Conservation (phyloP, 176 grass and related monocot genomes). For the Triticum urartu region DNA sequence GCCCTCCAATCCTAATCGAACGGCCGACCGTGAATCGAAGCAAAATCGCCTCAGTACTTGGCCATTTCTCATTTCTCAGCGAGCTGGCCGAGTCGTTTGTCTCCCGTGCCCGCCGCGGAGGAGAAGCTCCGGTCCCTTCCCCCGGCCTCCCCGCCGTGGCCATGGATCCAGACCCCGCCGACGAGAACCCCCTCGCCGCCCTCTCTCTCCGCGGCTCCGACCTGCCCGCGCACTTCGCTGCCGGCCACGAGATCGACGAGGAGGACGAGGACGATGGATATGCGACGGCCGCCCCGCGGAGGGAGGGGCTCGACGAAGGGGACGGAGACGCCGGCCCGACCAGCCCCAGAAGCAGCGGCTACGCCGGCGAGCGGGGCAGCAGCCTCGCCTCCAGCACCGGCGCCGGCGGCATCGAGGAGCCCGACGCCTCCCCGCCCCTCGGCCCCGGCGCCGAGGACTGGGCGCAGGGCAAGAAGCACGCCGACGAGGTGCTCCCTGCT, state of each 20-base stretch:
- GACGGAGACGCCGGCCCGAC: constrained; percentile 34
- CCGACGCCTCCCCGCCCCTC: background rate
- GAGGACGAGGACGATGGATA: constrained; percentile 40
- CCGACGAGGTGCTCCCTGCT: no score
- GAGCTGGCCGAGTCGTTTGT: no score
- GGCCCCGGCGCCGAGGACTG: no score
- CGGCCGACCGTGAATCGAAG: no score
- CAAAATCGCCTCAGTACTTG: no score
- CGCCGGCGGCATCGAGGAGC: constrained; percentile 52
- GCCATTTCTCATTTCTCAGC: no score
- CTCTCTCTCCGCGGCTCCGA: constrained; percentile 44
- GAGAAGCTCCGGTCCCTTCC: no score
- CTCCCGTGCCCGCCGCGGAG: no score
- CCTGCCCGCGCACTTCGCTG: constrained; percentile 59
- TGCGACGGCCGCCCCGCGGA: constrained; percentile 34
- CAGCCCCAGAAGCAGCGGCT: constrained; percentile 86
- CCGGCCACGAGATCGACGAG: constrained; percentile 29
- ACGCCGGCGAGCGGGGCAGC: constrained; percentile 84
- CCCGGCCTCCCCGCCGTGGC: no score
- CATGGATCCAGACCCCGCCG: background rate
- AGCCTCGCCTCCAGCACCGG: constrained; percentile 68
- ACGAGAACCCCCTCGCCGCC: constrained; percentile 11
- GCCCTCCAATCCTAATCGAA: no score
- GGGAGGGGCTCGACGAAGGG: constrained; percentile 30
- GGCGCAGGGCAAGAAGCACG: no score